A percentile compares a stretch with the other conserved stretches of the same genome.
These are phyloP conservation scores for Cocos nucifera DNA, from an alignment of 176 grass and related monocot genomes.

Conservation along the genomic window DNA sequence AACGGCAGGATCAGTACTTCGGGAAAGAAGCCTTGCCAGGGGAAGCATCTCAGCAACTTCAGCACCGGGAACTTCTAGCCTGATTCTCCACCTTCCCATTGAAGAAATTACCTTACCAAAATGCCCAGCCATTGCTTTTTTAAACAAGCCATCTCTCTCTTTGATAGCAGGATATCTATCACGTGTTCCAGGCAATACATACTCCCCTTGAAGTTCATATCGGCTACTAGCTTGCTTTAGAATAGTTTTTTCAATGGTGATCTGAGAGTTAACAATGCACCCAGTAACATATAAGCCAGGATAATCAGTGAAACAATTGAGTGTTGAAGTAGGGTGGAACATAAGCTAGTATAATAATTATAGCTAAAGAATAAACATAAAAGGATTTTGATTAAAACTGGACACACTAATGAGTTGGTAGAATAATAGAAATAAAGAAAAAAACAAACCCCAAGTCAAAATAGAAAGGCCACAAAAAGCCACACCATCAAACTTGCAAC, in stretches of 20 bases:
- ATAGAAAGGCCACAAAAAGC: no score
- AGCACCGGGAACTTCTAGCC: slow-evolving; percentile 87
- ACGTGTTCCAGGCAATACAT: slow-evolving; percentile 81
- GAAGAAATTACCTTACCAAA: slow-evolving; percentile 91
- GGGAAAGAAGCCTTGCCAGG: slow-evolving; percentile 87
- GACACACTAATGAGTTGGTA: no score
- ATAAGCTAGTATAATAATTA: no score
- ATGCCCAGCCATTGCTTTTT: slow-evolving; percentile 92
- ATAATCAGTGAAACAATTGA: no score
- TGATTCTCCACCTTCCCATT: slow-evolving; percentile 92
- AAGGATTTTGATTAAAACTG: no score
- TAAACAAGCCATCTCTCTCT: slow-evolving; percentile 58
- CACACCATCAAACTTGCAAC: no score
- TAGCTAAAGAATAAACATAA: no score
- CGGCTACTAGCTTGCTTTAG: slow-evolving; percentile 85
- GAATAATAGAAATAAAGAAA: no score
- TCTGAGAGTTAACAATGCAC: slow-evolving; percentile 44
- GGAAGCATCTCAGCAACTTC: slow-evolving; percentile 99
- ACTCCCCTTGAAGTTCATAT: slow-evolving; percentile 97
- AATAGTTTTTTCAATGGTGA: slow-evolving; percentile 93
- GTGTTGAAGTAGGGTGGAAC: no score
- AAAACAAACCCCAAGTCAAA: no score
- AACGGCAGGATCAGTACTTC: slow-evolving; percentile 95
- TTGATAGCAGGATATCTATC: slow-evolving; percentile 66
- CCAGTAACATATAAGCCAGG: slow-evolving; percentile 1